Evolutionary conservation across 768 basidiomycete genomes (phyloP).

Genomic region (Strobilomyces dryophilus): DNA sequence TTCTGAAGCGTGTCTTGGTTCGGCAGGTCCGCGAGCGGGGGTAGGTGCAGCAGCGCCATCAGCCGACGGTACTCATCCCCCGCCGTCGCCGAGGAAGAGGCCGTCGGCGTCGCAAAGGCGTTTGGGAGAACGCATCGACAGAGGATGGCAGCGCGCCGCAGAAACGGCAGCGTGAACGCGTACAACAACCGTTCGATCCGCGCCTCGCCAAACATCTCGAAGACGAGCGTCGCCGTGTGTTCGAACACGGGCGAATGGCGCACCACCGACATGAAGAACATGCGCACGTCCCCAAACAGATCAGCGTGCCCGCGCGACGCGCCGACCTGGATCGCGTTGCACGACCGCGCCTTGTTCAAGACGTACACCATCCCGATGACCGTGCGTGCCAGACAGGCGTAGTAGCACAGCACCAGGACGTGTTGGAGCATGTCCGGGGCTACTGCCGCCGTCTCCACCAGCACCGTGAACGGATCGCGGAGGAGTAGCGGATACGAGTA

Average conservation of each 20-base stretch:
- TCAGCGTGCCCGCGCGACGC: slow-evolving; percentile 54
- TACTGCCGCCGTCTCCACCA: slow-evolving; percentile 88
- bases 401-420: slow-evolving; percentile 85
- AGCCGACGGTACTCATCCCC: slow-evolving; percentile 74
- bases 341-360: slow-evolving; percentile 65
- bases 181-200: slow-evolving; percentile 85
- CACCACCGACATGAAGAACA: slow-evolving; percentile 89
- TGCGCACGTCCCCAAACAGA: slow-evolving; percentile 79
- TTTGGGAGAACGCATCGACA: slow-evolving; percentile 70
- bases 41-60: slow-evolving; percentile 70
- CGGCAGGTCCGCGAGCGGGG: slow-evolving; percentile 72
- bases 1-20: slow-evolving; percentile 86
- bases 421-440: slow-evolving; percentile 87
- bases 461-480: slow-evolving; percentile 84
- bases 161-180: slow-evolving; percentile 85
- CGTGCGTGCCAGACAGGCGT: slow-evolving; percentile 82
- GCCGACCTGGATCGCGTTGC: slow-evolving; percentile 39
- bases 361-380: slow-evolving; percentile 84
- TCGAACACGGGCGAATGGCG: slow-evolving; percentile 87
- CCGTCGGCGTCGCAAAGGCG: slow-evolving; percentile 48
- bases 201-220: slow-evolving; percentile 78
- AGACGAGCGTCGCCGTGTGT: slow-evolving; percentile 74
- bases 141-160: slow-evolving; percentile 82
- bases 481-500: slow-evolving; percentile 84
- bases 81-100: slow-evolving; percentile 22